Evolutionary conservation across 768 basidiomycete genomes (phyloP), one percentile per base, ranked within the genome.

Genomic region (Aureoboletus auriporus): DNA sequence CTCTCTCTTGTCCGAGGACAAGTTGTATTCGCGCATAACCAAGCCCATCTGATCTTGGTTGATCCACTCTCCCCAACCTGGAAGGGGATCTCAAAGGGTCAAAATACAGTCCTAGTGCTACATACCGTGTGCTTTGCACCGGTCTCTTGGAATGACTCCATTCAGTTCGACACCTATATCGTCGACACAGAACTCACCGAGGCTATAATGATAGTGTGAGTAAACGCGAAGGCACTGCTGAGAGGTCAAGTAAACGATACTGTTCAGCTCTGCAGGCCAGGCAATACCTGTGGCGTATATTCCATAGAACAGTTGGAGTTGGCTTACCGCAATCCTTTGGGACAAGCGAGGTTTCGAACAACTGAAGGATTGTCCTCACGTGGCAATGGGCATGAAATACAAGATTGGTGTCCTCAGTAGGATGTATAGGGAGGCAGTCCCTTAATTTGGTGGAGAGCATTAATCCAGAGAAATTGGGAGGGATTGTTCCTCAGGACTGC

Each of bases 351-450:
- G 16, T 6, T 3, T 7, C n/a, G n/a, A n/a, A n/a, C n/a, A n/a
- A n/a, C n/a, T n/a, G n/a, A 5, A 28, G 1, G 28, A n/a, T 9
- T 13, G 8, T 11, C 31, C 11, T n/a, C 34, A 54, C 53, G 11
- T 51, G 49, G 20, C 49, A 78, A 35, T 42, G 44, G 7, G 53
- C n/a, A 31, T 33, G 29, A 16, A 54, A 78, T 11, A 65, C 61
- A 16, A 79, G 67, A 44, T 64, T 3, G 66, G 56, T 61, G 78
- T 75, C 11, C 55, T 64, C 46, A 77, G 57, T 53, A 77, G 75
- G 12, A 49, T 37, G 0, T 75, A 49, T 71, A 73, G 8, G 56
- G 46, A 1, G 77, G 77, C 10, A 76, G 59, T 9, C 66, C 68
- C n/a, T n/a, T n/a, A 17, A 71, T 60, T 44, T 65, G 66, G 10